phyloP scores from a whole-genome alignment of 1,284 basidiomycete species.

The Cutaneotrichosporon spelunceum region DNA sequence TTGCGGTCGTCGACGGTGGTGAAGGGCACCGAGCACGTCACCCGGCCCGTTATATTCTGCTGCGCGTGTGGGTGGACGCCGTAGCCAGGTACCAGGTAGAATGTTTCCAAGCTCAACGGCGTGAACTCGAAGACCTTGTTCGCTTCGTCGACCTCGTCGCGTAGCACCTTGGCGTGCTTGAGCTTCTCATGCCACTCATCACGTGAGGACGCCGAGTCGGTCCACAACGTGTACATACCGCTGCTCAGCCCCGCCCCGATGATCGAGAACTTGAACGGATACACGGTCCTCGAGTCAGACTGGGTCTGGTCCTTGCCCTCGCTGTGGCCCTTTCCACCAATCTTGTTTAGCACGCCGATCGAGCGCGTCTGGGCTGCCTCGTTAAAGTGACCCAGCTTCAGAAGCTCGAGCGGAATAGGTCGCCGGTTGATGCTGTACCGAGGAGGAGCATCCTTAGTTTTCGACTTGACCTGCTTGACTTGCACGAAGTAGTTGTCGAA shows the following conservation, averaged over 20 bases:
- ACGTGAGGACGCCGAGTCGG: slow-evolving; percentile 70
- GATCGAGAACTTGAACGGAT: slow-evolving; percentile 68
- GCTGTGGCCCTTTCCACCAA: slow-evolving; percentile 38
- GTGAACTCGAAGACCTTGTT: slow-evolving; percentile 87
- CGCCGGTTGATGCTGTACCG: slow-evolving; percentile 61
- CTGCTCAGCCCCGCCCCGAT: slow-evolving; percentile 79
- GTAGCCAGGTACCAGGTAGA: slow-evolving; percentile 64
- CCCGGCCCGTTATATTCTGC: slow-evolving; percentile 74
- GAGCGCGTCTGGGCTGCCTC: slow-evolving; percentile 49
- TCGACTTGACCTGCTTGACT: slow-evolving; percentile 76
- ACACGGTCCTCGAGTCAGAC: slow-evolving; percentile 66
- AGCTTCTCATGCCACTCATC: slow-evolving; percentile 85
- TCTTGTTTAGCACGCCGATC: slow-evolving; percentile 31
- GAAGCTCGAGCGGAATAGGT: slow-evolving; percentile 85
- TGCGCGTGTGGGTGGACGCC: slow-evolving; percentile 59
- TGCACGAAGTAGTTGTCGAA: slow-evolving; percentile 93
- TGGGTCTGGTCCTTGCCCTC: slow-evolving; percentile 17
- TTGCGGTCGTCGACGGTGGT: slow-evolving; percentile 76
- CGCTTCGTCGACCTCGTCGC: slow-evolving; percentile 81
- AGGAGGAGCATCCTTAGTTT: slow-evolving; percentile 58
- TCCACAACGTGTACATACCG: slow-evolving; percentile 78
- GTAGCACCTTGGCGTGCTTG: slow-evolving; percentile 78
- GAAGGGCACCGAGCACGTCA: slow-evolving; percentile 90
- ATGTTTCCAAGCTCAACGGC: slow-evolving; percentile 78
- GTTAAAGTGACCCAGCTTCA: slow-evolving; percentile 74